Conservation (phyloP, 805 yeast genomes). For the Wickerhamomyces alni region DNA sequence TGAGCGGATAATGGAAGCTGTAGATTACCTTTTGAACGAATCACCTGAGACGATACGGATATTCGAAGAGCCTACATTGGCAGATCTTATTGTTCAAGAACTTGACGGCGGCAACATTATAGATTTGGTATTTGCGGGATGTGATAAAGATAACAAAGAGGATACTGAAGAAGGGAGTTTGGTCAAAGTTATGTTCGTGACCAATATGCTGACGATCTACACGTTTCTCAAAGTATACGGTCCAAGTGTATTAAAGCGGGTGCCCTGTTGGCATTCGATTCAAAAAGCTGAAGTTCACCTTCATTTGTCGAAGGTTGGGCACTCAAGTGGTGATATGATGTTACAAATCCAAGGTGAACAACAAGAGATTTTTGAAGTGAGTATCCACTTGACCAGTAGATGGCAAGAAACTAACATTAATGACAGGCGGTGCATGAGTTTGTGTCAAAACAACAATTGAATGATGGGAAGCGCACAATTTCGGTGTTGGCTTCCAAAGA, state of each 20-base stretch:
- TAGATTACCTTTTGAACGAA: no score
- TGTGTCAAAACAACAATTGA: no score
- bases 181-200: background rate
- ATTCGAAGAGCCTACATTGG: background rate
- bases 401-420: background rate
- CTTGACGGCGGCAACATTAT: background rate
- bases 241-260: no score
- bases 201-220: background rate
- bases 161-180: background rate
- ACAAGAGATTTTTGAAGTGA: background rate
- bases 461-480: no score
- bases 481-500: no score
- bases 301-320: background rate
- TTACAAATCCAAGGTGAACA: background rate
- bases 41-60: background rate
- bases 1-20: no score
- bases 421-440: no score
- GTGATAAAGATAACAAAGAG: no score
- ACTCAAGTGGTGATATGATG: background rate
- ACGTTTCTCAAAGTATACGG: background rate
- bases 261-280: no score
- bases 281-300: slow-evolving; percentile 1
- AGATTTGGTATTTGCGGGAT: background rate
- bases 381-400: background rate
- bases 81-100: background rate